Conservation (phyloP, 228 moss, liverwort and hornwort species). For the Sphagnum fallax region DNA sequence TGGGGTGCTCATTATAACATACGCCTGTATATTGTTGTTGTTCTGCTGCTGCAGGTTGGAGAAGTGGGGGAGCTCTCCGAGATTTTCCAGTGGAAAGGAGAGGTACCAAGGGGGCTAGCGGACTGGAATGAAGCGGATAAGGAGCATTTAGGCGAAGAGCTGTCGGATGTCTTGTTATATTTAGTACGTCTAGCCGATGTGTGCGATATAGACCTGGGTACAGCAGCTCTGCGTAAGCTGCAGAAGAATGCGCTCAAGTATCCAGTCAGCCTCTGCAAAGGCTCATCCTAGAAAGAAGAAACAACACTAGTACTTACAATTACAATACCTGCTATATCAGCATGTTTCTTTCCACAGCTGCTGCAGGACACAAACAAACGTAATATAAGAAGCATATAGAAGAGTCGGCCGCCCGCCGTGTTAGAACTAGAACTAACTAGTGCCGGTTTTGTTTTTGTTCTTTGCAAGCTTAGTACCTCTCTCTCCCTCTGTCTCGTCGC, state of each 20-base stretch:
- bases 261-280: slow-evolving; percentile 88
- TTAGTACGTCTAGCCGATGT: slow-evolving; percentile 90
- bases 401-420: no score
- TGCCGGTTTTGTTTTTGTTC: no score
- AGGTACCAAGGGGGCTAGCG: slow-evolving; percentile 78
- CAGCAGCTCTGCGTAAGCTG: slow-evolving; percentile 81
- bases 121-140: slow-evolving; percentile 92
- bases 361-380: no score
- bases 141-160: slow-evolving; percentile 95
- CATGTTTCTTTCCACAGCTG: no score
- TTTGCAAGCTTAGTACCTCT: no score
- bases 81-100: slow-evolving; percentile 98
- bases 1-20: no score
- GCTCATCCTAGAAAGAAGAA: slow-evolving; percentile 50
- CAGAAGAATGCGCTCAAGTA: slow-evolving; percentile 91
- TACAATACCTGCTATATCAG: no score
- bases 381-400: no score
- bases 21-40: no score
- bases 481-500: no score
- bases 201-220: slow-evolving; percentile 85
- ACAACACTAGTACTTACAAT: no score
- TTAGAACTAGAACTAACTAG: no score
- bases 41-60: slow-evolving; percentile 51
- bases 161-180: slow-evolving; percentile 88
- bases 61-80: slow-evolving; percentile 98